Conservation (phyloP, 2,329 filamentous ascomycete species). For the Mariannaea sp. region DNA sequence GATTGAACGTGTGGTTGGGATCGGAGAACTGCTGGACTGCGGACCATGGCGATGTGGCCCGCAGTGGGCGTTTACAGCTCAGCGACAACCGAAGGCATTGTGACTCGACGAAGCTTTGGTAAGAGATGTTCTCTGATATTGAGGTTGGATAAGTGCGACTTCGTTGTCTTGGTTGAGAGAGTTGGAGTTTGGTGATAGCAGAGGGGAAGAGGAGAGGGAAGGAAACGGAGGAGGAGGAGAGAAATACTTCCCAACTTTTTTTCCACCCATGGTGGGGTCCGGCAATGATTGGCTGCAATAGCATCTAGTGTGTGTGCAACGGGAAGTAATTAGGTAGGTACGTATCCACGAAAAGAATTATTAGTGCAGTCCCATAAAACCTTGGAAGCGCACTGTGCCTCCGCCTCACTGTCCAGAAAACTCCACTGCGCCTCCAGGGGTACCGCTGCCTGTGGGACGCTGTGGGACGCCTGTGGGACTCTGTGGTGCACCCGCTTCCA, state of each 20-base stretch:
- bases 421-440: neutral
- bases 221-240: slow-evolving; percentile 35
- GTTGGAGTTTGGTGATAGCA: slow-evolving; percentile 41
- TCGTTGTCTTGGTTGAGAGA: slow-evolving; percentile 62
- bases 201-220: slow-evolving; percentile 40
- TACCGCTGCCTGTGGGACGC: neutral
- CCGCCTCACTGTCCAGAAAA: too few species aligned
- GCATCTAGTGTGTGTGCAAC: slow-evolving; percentile 27
- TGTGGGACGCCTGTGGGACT: slow-evolving; percentile 2
- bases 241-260: slow-evolving; percentile 40
- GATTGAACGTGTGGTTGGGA: slow-evolving; percentile 57
- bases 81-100: slow-evolving; percentile 78
- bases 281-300: slow-evolving; percentile 13
- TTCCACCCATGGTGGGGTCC: slow-evolving; percentile 34
- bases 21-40: slow-evolving; percentile 89
- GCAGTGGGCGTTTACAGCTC: slow-evolving; percentile 92
- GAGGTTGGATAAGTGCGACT: slow-evolving; percentile 54
- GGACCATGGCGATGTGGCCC: slow-evolving; percentile 63
- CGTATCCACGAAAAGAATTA: too few species aligned
- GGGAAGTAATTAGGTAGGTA: too few species aligned
- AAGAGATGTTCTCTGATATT: slow-evolving; percentile 43
- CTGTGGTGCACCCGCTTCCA: slow-evolving; percentile 3
- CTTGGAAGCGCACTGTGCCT: neutral
- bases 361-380: neutral
- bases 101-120: slow-evolving; percentile 71